Evolutionary conservation across 1,139 yeast genomes (phyloP), one percentile per base, ranked within the genome.

Genomic region (Yamadazyma taylorii): DNA sequence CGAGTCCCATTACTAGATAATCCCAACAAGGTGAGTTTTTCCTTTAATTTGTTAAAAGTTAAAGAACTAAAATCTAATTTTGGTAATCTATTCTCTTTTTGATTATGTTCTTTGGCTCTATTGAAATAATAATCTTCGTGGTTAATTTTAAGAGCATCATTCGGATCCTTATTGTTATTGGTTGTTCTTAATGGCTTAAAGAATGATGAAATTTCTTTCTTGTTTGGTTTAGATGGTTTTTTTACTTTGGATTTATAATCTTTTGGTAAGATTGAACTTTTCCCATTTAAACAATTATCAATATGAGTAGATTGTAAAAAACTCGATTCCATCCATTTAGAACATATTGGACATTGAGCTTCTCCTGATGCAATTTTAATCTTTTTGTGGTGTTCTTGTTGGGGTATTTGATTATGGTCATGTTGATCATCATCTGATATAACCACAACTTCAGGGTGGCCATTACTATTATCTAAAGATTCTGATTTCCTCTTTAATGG

Each of bases 281-380:
- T 56, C 3, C 72, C 67, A 15, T 60, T 58, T 36, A 86, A 59
- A 52, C 96, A 88, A 28, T 68, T 66, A 52, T 83, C 92, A n/a
- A 88, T 72, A 54, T 88, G 96, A 0, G 70, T 59, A 0, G 78
- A 55, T 56, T 88, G 88, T 11, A 88, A 63, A 14, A 70, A 72
- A 8, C 63, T 67, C 0, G 83, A 67, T 1, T 85, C 73, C 75
- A 82, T 77, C 19, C 58, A 57, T 32, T 73, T 66, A 4, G 61
- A 56, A 56, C 96, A 88, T 1, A 88, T 68, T 0, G 96, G 96
- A 53, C 96, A 88, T 34, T 66, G 69, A 1, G 75, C 85, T 38
- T 63, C 45, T 10, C 38, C 35, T 5, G 17, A 11, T 15, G 38
- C 37, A 19, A 12, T 30, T 36, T 40, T 22, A 19, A 26, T 24